Evolutionary conservation across 805 yeast species (phyloP).

Genomic region (Blastobotrys robertii): DNA sequence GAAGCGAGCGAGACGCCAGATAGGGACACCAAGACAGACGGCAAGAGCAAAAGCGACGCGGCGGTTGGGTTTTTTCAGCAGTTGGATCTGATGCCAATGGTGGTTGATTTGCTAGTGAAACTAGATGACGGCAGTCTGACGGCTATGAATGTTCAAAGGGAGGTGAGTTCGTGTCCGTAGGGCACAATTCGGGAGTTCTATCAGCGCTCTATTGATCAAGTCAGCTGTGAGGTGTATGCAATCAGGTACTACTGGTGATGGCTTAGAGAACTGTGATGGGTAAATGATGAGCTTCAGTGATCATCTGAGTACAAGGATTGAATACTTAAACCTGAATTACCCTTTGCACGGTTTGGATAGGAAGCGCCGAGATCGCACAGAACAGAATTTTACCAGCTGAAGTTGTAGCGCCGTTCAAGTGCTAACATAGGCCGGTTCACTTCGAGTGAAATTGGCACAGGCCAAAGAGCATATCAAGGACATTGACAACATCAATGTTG

Average conservation of each 20-base stretch:
- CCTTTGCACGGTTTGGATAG: constrained; percentile 11
- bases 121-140: constrained; percentile 15
- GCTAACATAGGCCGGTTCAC: constrained; percentile 18
- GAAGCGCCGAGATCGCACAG: background rate
- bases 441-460: constrained; percentile 17
- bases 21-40: no score
- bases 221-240: no score
- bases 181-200: no score
- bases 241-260: no score
- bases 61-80: constrained; percentile 13
- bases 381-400: background rate
- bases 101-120: constrained; percentile 16
- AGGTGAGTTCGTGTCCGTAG: no score
- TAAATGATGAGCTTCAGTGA: no score
- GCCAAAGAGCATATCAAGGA: constrained; percentile 15
- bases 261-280: no score
- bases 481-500: constrained; percentile 18
- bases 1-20: no score
- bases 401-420: background rate
- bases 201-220: no score
- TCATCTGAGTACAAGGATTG: no score
- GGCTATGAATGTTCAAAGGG: constrained; percentile 22
- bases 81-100: constrained; percentile 21
- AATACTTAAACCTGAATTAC: no score
- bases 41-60: background rate